These are phyloP conservation scores for Xylariomycetidae sp. DNA, from an alignment of 2,329 filamentous ascomycete species.

Conservation along the genomic window DNA sequence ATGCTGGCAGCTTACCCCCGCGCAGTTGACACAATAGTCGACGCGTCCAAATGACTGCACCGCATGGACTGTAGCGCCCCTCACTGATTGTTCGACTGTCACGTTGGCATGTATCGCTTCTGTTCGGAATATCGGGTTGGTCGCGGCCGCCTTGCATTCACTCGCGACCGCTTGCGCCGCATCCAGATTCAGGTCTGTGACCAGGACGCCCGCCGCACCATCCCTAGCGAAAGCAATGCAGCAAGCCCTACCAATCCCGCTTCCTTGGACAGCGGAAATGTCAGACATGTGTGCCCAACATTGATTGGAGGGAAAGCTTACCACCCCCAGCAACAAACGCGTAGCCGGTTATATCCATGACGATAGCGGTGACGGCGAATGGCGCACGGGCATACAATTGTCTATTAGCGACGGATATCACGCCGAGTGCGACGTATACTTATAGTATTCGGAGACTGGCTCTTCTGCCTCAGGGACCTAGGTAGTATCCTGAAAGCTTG, in stretches of 20 bases:
- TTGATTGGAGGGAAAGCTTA: background rate
- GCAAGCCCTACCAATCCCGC: slow-evolving; percentile 13
- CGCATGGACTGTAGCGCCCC: slow-evolving; percentile 3
- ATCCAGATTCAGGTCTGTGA: slow-evolving; percentile 12
- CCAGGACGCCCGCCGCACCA: slow-evolving; percentile 9
- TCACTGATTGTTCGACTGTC: slow-evolving; percentile 8
- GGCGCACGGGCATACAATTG: no score
- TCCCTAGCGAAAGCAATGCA: slow-evolving; percentile 8
- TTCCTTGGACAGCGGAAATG: slow-evolving; percentile 5
- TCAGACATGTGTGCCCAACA: background rate
- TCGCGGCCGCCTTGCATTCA: slow-evolving; percentile 5
- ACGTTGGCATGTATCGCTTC: slow-evolving; percentile 10
- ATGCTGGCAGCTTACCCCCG: slow-evolving; percentile 9
- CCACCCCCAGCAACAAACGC: slow-evolving; percentile 1
- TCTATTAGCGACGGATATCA: no score
- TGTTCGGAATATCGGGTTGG: slow-evolving; percentile 8
- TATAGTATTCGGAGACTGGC: no score
- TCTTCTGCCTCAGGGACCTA: no score
- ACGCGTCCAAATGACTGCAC: slow-evolving; percentile 9
- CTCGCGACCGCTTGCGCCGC: slow-evolving; percentile 6
- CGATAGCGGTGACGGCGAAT: no score
- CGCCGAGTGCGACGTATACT: no score
- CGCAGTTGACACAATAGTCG: slow-evolving; percentile 12
- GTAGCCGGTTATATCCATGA: slow-evolving; percentile 1
- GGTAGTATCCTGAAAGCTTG: no score